phyloP scores from a whole-genome alignment of 176 grass and related monocot genomes.

The Cenchrus purpureus region DNA sequence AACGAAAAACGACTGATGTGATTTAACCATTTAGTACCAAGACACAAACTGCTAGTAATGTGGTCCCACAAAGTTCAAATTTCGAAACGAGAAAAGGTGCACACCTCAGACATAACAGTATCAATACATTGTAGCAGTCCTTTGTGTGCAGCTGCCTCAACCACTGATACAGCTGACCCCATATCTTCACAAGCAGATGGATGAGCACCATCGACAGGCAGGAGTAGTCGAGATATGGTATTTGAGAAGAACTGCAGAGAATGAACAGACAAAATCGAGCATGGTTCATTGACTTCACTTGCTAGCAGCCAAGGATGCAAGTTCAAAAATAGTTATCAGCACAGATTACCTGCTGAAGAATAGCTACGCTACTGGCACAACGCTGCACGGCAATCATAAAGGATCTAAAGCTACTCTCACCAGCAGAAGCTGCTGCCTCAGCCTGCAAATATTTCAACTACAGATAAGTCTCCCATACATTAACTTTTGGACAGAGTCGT shows the following conservation, averaged over 20 bases:
- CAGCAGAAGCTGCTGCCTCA: slow-evolving; percentile 81
- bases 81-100: slow-evolving; percentile 14
- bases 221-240: slow-evolving; percentile 87
- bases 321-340: slow-evolving; percentile 13
- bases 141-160: slow-evolving; percentile 94
- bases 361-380: slow-evolving; percentile 89
- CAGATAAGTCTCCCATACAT: slow-evolving; percentile 39
- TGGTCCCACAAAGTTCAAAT: not conserved
- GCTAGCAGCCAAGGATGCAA: slow-evolving; percentile 42
- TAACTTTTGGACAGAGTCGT: not conserved
- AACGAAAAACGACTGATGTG: slow-evolving; percentile 6
- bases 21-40: slow-evolving; percentile 26
- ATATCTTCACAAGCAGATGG: slow-evolving; percentile 92
- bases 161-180: slow-evolving; percentile 88
- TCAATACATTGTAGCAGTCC: slow-evolving; percentile 96
- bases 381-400: slow-evolving; percentile 98
- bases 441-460: slow-evolving; percentile 62
- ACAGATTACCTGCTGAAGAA: slow-evolving; percentile 92
- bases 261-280: slow-evolving; percentile 29
- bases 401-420: slow-evolving; percentile 91
- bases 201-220: slow-evolving; percentile 92
- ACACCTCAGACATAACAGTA: slow-evolving; percentile 96
- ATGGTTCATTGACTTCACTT: slow-evolving; percentile 28
- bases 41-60: slow-evolving; percentile 18
- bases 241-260: slow-evolving; percentile 88